A percentile compares a stretch with the other conserved stretches of the same genome.
Conservation (phyloP, 192 early-diverging fungal genomes). For the Rhizophagus sp. region DNA sequence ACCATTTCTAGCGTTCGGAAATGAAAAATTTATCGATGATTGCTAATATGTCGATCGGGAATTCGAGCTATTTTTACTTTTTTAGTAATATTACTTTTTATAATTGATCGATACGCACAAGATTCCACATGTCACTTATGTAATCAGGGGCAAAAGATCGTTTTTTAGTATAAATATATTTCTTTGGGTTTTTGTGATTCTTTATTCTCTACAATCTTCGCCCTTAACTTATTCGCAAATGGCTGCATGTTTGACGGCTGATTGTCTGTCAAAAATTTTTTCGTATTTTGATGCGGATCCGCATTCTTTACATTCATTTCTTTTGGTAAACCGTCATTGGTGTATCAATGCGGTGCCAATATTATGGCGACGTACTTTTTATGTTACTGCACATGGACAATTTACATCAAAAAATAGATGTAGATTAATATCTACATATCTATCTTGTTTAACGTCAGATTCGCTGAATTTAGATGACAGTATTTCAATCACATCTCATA, state of each 20-base stretch:
- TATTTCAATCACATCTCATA: neutral
- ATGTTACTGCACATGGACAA: neutral
- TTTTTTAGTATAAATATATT: no score
- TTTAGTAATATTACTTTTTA: no score
- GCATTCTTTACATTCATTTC: conserved; percentile 14
- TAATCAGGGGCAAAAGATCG: no score
- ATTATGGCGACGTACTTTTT: conserved; percentile 14
- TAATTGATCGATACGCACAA: no score
- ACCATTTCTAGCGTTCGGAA: conserved; percentile 11
- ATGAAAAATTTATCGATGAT: neutral
- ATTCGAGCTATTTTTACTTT: no score
- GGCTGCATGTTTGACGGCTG: neutral
- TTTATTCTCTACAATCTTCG: neutral
- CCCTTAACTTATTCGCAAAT: neutral
- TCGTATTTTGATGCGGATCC: neutral
- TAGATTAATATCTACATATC: conserved; percentile 1
- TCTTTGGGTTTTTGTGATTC: neutral
- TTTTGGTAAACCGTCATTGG: conserved; percentile 11
- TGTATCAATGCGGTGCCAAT: neutral
- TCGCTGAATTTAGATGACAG: neutral
- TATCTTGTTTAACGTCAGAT: neutral
- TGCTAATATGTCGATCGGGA: no score
- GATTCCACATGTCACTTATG: no score
- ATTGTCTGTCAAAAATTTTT: conserved; percentile 4
- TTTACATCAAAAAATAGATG: conserved; percentile 16